Evolutionary conservation across 1,284 basidiomycete genomes (phyloP).

Genomic region (Meira miltonrushii): DNA sequence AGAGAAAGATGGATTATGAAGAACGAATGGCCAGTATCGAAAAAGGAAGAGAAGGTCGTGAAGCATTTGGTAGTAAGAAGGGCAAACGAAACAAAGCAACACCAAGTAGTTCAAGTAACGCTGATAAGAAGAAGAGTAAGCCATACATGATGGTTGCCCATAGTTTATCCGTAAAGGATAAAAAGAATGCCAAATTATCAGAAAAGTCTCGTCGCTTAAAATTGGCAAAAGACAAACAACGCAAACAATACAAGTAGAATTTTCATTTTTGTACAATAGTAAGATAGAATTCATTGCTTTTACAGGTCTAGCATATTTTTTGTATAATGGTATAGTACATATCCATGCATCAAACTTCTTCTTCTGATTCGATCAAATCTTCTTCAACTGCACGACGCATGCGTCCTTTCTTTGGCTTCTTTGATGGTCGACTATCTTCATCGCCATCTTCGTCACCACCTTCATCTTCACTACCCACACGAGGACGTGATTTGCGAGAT

Average conservation of each 20-base stretch:
- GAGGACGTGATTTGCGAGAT: conserved; percentile 6
- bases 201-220: conserved; percentile 44
- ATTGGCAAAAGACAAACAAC: conserved; percentile 42
- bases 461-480: conserved; percentile 8
- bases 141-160: conserved; percentile 47
- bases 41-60: conserved; percentile 87
- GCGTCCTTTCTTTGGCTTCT: conserved; percentile 22
- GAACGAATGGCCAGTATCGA: conserved; percentile 87
- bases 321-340: neutral
- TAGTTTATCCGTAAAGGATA: conserved; percentile 44
- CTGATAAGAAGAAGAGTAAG: conserved; percentile 44
- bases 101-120: conserved; percentile 39
- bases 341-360: conserved; percentile 25
- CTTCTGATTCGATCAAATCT: conserved; percentile 44
- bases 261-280: conserved; percentile 1
- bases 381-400: conserved; percentile 12
- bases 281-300: neutral
- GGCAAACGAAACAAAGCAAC: conserved; percentile 51
- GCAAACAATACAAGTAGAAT: conserved; percentile 26
- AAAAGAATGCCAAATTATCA: conserved; percentile 46
- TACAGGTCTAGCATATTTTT: neutral
- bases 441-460: conserved; percentile 17
- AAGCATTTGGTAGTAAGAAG: conserved; percentile 70
- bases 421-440: conserved; percentile 19
- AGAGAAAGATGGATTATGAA: conserved; percentile 86